Conservation (phyloP, 805 yeast genomes). For the Ogataea salicorniae region DNA sequence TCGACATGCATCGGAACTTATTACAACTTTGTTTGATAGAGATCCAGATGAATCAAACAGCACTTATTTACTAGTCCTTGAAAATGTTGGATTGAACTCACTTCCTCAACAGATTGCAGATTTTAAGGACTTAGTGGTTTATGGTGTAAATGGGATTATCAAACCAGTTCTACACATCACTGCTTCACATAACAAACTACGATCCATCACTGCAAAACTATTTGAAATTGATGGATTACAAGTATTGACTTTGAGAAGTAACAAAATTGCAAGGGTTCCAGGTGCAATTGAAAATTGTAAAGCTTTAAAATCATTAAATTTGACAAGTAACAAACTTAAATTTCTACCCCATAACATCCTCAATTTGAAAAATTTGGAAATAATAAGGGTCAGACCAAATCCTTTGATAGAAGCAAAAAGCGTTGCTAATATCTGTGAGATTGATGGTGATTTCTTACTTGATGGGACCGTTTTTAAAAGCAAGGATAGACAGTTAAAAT, state of each 20-base stretch:
- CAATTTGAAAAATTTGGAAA: slow-evolving; percentile 36
- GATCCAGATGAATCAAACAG: slow-evolving; percentile 27
- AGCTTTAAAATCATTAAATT: slow-evolving; percentile 45
- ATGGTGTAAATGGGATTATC: slow-evolving; percentile 30
- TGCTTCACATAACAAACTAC: slow-evolving; percentile 44
- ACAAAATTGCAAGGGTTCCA: slow-evolving; percentile 42
- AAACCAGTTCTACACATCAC: slow-evolving; percentile 41
- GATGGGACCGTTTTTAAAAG: slow-evolving; percentile 1
- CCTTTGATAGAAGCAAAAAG: slow-evolving; percentile 31
- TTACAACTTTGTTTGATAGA: slow-evolving; percentile 43
- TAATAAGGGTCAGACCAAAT: slow-evolving; percentile 54
- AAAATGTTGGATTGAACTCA: slow-evolving; percentile 40
- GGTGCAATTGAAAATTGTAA: slow-evolving; percentile 39
- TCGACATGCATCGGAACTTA: slow-evolving; percentile 35
- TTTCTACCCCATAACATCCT: slow-evolving; percentile 51
- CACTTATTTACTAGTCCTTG: slow-evolving; percentile 40
- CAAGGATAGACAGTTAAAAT: slow-evolving; percentile 15
- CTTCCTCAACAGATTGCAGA: slow-evolving; percentile 58
- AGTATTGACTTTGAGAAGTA: slow-evolving; percentile 49
- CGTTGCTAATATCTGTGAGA: slow-evolving; percentile 6
- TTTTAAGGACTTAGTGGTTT: slow-evolving; percentile 47
- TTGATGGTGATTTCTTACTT: slow-evolving; percentile 21
- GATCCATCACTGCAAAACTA: slow-evolving; percentile 43
- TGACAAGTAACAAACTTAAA: slow-evolving; percentile 46
- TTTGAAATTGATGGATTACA: slow-evolving; percentile 46